Conservation (phyloP, 1,139 yeast genomes). For the Pichia sp. region DNA sequence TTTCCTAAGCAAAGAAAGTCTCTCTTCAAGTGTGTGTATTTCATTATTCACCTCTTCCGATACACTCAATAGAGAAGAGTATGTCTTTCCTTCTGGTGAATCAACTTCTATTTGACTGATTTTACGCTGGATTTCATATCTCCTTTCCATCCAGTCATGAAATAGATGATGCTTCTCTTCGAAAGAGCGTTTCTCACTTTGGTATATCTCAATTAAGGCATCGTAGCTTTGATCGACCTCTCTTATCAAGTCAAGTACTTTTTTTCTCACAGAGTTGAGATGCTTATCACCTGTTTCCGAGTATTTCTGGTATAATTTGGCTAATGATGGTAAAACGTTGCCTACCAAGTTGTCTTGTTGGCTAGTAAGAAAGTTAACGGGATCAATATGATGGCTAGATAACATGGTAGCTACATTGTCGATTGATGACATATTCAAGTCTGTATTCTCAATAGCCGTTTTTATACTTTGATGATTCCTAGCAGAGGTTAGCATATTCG, state of each 20-base stretch:
- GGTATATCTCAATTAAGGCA: constrained; percentile 44
- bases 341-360: constrained; percentile 25
- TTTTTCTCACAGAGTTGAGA: constrained; percentile 28
- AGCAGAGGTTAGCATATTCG: background rate
- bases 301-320: constrained; percentile 25
- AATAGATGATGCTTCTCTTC: constrained; percentile 31
- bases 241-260: constrained; percentile 23
- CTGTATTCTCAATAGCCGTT: too few relatives aligned
- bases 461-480: background rate
- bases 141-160: constrained; percentile 38
- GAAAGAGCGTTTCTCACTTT: constrained; percentile 32
- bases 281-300: constrained; percentile 31
- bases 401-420: too few relatives aligned
- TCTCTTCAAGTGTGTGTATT: constrained; percentile 35
- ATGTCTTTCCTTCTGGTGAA: constrained; percentile 40
- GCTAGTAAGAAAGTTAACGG: constrained; percentile 31
- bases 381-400: constrained; percentile 19
- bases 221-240: constrained; percentile 38
- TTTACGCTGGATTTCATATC: constrained; percentile 31
- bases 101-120: constrained; percentile 33
- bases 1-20: constrained; percentile 31
- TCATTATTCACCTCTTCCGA: constrained; percentile 34
- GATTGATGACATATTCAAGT: too few relatives aligned
- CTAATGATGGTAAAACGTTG: constrained; percentile 24
- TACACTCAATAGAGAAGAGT: constrained; percentile 33